Base-by-base conservation (phyloP, 2,329 filamentous ascomycete genomes). In the Colletotrichum sp. region DNA sequence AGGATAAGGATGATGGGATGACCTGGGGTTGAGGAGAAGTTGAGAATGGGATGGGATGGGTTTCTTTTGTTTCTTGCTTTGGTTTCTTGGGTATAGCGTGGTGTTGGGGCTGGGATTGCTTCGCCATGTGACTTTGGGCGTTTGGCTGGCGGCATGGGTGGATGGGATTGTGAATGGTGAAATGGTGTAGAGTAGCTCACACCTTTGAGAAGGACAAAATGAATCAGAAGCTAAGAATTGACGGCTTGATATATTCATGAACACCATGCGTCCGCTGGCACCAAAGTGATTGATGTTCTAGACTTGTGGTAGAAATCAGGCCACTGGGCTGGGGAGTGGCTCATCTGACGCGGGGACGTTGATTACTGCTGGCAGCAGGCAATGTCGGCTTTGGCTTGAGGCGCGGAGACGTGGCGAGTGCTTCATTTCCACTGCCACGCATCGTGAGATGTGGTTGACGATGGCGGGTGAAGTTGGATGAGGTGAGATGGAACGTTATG, bases 1-100 rank as follows among this genome's bases (percentile, higher is more conserved):
- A 63, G 8, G 32, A 43, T n/a, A 12, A 57, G 34, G 69, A 75
- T 8, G 73, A 72, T 1, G 73, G 73, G 7, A 67, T 75, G 73
- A 18, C 21, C 6, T 75, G 73, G 73, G 69, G 63, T 1, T 75
- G 21, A 75, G 18, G 18, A 3, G 24, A 10, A 6, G n/a, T 8
- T n/a, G 7, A 15, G 21, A 3, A 8, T 28, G 52, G 18, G 5
- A n/a, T 16, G 21, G 26, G 16, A 16, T 16, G 7, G 1, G 16
- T 26, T 57, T 67, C 48, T 12, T 57, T 8, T 24, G 24, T 57
- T 3, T 66, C 43, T 30, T 12, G 8, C 16, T 58, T 36, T 67
- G 6, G 6, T 48, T 36, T 2, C 15, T 58, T 32, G n/a, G 16
- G 57, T 60, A 26, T 16, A 75, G 72, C 68, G 68, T 63, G 72